Conservation (phyloP, 169 alveolate species). For the Eimeria brunetti region DNA sequence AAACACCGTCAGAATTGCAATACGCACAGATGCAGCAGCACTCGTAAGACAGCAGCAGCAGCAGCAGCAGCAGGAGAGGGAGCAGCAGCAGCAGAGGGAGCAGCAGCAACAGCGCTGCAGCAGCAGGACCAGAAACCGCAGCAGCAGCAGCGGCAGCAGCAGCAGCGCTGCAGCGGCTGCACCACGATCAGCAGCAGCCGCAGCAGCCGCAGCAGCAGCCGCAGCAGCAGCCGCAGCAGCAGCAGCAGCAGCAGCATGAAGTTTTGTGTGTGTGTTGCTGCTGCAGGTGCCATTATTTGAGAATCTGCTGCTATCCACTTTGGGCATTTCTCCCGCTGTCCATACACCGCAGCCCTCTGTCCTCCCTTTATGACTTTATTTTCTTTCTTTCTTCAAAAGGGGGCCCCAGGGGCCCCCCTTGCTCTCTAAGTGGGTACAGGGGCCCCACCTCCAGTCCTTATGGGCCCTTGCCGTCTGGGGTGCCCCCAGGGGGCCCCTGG, state of each 20-base stretch:
- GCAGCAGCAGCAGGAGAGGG: too few relatives aligned
- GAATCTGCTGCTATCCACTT: not conserved
- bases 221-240: not conserved
- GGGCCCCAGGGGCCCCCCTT: too few relatives aligned
- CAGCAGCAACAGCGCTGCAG: too few relatives aligned
- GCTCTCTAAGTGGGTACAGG: too few relatives aligned
- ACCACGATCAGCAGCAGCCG: not conserved
- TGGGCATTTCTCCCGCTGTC: not conserved
- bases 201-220: not conserved
- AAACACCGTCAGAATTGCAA: slow-evolving; percentile 77
- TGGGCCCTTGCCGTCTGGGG: too few relatives aligned
- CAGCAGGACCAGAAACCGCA: too few relatives aligned
- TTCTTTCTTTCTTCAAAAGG: too few relatives aligned
- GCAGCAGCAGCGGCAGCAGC: too few relatives aligned
- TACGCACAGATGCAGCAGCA: slow-evolving; percentile 84
- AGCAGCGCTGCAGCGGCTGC: too few relatives aligned
- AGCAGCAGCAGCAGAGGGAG: too few relatives aligned
- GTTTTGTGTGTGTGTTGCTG: not conserved
- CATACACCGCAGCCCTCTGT: not conserved
- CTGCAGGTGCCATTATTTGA: slow-evolving; percentile 1
- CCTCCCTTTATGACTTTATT: not conserved
- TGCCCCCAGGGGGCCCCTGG: too few relatives aligned
- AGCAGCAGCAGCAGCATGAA: not conserved
- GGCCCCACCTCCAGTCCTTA: too few relatives aligned
- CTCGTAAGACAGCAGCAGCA: slow-evolving; percentile 83